Conservation (phyloP, 306 rosid species). For the Fragaria iinumae region DNA sequence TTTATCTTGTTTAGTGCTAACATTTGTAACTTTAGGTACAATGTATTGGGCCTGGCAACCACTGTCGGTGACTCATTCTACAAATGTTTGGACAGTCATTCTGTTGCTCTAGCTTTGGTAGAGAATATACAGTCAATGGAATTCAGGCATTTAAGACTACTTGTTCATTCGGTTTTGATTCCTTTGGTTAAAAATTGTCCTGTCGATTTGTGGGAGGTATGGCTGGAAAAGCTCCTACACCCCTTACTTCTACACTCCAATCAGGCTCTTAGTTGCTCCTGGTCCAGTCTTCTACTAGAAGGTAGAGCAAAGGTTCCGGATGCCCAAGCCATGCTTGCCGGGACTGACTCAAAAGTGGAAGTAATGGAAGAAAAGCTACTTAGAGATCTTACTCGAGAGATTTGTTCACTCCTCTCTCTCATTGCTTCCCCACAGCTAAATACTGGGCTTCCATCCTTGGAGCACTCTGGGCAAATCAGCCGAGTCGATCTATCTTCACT, state of each 20-base stretch:
- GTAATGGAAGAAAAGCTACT: slow-evolving; percentile 92
- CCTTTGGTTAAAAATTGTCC: slow-evolving; percentile 86
- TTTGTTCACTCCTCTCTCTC: slow-evolving; percentile 65
- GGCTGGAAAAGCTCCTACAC: slow-evolving; percentile 85
- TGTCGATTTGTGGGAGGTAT: slow-evolving; percentile 73
- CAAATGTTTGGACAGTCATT: slow-evolving; percentile 63
- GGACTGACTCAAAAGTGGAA: slow-evolving; percentile 87
- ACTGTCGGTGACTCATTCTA: slow-evolving; percentile 81
- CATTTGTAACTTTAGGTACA: slow-evolving; percentile 54
- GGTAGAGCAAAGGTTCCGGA: slow-evolving; percentile 96
- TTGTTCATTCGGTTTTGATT: slow-evolving; percentile 79
- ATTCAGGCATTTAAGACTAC: slow-evolving; percentile 89
- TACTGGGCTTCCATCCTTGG: slow-evolving; percentile 75
- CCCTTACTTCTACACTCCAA: slow-evolving; percentile 74
- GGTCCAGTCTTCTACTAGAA: slow-evolving; percentile 82
- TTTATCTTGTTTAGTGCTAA: slow-evolving; percentile 18
- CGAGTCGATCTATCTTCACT: slow-evolving; percentile 62
- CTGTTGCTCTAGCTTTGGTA: slow-evolving; percentile 66
- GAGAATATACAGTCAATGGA: slow-evolving; percentile 97
- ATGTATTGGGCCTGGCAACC: slow-evolving; percentile 86
- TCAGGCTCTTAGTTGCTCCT: slow-evolving; percentile 70
- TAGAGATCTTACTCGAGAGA: slow-evolving; percentile 86
- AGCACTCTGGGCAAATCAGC: slow-evolving; percentile 78
- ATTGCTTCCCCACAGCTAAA: slow-evolving; percentile 77
- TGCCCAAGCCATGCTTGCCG: slow-evolving; percentile 55